These are phyloP conservation scores for Scenedesmus sp. DNA, from an alignment of 163 green algal species.

Conservation along the genomic window DNA sequence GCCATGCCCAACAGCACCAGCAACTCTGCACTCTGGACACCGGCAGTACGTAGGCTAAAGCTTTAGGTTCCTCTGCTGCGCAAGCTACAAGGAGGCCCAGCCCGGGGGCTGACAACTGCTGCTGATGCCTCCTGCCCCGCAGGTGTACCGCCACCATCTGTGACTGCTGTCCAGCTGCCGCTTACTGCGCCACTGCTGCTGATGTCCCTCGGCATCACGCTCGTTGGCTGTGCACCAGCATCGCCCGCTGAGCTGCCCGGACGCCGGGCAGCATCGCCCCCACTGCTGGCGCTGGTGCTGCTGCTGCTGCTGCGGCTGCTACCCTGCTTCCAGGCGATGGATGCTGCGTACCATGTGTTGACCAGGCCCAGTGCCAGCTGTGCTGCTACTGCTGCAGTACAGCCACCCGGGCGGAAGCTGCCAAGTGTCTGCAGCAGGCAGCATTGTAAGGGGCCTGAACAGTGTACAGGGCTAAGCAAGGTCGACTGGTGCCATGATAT, in stretches of 20 bases:
- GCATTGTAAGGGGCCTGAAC: too few species aligned
- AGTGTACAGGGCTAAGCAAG: background rate
- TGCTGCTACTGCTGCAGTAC: constrained; percentile 54
- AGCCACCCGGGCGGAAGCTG: constrained; percentile 61
- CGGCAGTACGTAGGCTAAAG: too few species aligned
- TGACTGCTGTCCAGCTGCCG: background rate
- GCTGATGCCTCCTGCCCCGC: background rate
- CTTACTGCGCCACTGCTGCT: background rate
- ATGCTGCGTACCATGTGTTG: constrained; percentile 52
- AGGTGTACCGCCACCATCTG: background rate
- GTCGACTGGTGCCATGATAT: too few species aligned
- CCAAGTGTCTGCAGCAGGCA: constrained; percentile 59
- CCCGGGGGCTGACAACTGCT: background rate
- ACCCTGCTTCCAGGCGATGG: constrained; percentile 44
- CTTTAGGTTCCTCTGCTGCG: background rate
- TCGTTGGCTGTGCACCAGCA: background rate
- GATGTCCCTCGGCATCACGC: background rate
- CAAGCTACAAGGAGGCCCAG: background rate
- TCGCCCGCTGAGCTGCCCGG: background rate
- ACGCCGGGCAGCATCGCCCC: background rate
- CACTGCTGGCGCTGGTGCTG: too few species aligned
- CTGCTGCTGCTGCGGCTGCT: background rate
- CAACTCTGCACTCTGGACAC: too few species aligned
- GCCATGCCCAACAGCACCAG: too few species aligned
- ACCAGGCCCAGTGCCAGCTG: constrained; percentile 56